Evolutionary conservation across 2,329 filamentous ascomycete species (phyloP), one percentile per base, ranked within the genome.

Genomic region (Cladosporium phlei): DNA sequence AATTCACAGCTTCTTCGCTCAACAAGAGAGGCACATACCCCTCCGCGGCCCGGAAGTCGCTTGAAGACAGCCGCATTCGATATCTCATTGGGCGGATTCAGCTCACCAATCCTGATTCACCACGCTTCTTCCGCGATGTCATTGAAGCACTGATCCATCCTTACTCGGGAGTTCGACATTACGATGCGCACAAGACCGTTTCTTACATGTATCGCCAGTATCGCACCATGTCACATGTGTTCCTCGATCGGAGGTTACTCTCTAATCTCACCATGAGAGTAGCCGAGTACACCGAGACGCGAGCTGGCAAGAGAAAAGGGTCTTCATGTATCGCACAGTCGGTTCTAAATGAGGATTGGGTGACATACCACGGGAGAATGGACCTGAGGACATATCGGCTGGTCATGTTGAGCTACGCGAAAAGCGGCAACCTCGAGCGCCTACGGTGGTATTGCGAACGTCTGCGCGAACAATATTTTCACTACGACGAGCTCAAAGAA

Each of bases 371-470:
- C 40, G 53, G 39, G 5, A 52, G 52, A 14, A 32, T 62, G 2
- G 51, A 42, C 38, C 38, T 62, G 3, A 50, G 62, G n/a, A 22
- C 27, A 14, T 46, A 54, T 46, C 11, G 12, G 3, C 28, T 7
- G 12, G n/a, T 47, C n/a, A 22, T 47, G 28, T 6, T 12, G 12
- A n/a, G 33, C 10, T 65, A 66, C 51, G 66, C 69, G 3, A 52
- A 59, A 5, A 46, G 53, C 12, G 70, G 70, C 11, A 43, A 64
- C 10, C 54, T 57, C 2, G 56, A 60, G 16, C 52, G 47, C 14
- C 66, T 70, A 10, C 48, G 65, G 19, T 42, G 61, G 32, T 64
- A 62, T 47, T 60, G 67, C 28, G 50, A 62, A 3, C 58, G 65
- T 14, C 52, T 67, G 9, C 38, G 45, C n/a, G 38, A 33, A 17